Evolutionary conservation across 2,329 filamentous ascomycete species (phyloP), one percentile per base, ranked within the genome.

Genomic region (Colletotrichum incanum): DNA sequence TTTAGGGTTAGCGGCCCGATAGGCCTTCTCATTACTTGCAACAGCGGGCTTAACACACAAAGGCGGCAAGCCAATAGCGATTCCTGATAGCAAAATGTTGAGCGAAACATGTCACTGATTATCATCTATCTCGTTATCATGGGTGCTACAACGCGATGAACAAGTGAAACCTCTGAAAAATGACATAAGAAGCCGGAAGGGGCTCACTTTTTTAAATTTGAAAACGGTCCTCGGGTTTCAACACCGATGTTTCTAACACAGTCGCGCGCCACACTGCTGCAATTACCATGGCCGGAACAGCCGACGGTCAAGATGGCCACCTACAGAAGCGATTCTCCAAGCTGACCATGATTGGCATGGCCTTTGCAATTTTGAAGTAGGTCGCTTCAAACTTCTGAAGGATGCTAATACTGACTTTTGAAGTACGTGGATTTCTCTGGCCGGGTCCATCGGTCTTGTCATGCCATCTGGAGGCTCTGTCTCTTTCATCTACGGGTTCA

Each of bases 331-430:
- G 82, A 3, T 73, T 84, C 5, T 82, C 80, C n/a, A 81, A 80
- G 68, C 65, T 83, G 34, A 85, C 81, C 1, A 85, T 84, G 82
- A 79, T 85, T 18, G 82, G 82, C 23, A 79, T 84, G 80, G 81
- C 82, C 5, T 85, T 85, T 73, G 83, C 83, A 20, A 84, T 85
- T 58, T 76, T 84, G 11, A 84, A 84, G 83, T 82, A 71, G 76
- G 78, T 73, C 31, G 6, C n/a, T 18, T 8, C 45, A 8, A 5
- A 3, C 7, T 28, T 41, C 34, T 2, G 12, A 8, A 4, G 37
- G 20, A 23, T 11, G 18, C 37, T 2, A 9, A 26, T n/a, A 37
- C 39, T 34, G 28, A 64, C 39, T 2, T 52, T 28, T 11, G 41
- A 54, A 82, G 80, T 65, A 82, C 81, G 23, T 82, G 80, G 80